Base-by-base conservation (phyloP, 495 filamentous ascomycete species). In the Aspergillus heteromorphus region DNA sequence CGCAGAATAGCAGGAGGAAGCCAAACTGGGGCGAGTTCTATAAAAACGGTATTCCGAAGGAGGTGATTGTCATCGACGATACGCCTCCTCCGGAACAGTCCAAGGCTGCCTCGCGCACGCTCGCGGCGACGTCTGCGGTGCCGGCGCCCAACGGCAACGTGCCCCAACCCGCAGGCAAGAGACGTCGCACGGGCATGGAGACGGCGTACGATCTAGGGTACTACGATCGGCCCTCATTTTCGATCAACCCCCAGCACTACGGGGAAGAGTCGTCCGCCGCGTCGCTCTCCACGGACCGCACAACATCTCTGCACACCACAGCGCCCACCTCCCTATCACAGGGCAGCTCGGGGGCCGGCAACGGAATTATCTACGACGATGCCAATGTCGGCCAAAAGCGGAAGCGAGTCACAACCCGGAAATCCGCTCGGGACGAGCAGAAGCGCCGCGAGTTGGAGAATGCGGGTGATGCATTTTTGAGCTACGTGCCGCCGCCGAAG, bases 11-110 rank as follows among this genome's bases (percentile, higher is more conserved):
- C n/a, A 78, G 80, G 56, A 75, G 73, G 63, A 73, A 75, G 56
- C 86, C 88, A 54, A 84, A 97, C 74, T 97, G 92, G 92, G 73
- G 81, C 29, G 81, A 84, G 55, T 97, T 95, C 66, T 97, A 96
- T 70, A 89, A 88, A 67, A 95, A 96, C 71, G 92, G 92, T 17
- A 70, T 92, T 14, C 92, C 92, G 13, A 88, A 92, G 65, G 92
- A 96, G 71, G 82, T 97, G 66, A 96, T 97, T 65, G 85, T 96
- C 55, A 97, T 97, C 67, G 88, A 96, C 62, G 92, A 96, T 72
- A 85, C 87, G n/a, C 83, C 87, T 38, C 86, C 87, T 53, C 83
- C 86, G 27, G 82, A 74, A 70, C 80, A 58, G 61, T 76, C 67
- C 49, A 69, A 70, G 40, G 63, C 64, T 18, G 57, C 62, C 25